phyloP scores from a whole-genome alignment of 1,139 yeast species.

The Geotrichum klebahnii region DNA sequence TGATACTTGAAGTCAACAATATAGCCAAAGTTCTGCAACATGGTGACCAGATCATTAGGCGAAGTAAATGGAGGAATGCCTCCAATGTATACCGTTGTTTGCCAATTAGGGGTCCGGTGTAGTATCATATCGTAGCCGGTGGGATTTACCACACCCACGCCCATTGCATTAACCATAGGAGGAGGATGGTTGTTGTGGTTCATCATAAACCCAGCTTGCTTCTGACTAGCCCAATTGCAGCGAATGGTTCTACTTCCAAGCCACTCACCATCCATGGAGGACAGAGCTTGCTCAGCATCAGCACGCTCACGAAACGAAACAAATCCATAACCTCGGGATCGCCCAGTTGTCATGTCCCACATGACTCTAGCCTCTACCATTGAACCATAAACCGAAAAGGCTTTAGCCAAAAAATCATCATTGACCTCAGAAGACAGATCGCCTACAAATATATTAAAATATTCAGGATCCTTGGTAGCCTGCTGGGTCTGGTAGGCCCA shows the following conservation, averaged over 20 bases:
- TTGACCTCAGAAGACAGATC: conserved; percentile 79
- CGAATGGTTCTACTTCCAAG: conserved; percentile 74
- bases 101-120: conserved; percentile 56
- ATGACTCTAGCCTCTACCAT: conserved; percentile 86
- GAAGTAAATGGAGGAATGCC: conserved; percentile 74
- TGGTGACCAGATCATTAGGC: conserved; percentile 67
- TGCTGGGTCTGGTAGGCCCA: conserved; percentile 82
- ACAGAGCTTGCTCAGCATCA: conserved; percentile 74
- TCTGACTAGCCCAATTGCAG: conserved; percentile 86
- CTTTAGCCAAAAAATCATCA: conserved; percentile 61
- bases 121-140: conserved; percentile 27
- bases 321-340: conserved; percentile 90
- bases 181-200: background rate
- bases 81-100: conserved; percentile 86
- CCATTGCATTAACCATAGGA: background rate
- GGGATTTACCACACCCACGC: conserved; percentile 16
- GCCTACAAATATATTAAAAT: conserved; percentile 78
- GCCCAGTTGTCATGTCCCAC: conserved; percentile 96
- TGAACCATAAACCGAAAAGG: conserved; percentile 59
- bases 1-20: conserved; percentile 77
- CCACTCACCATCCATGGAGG: conserved; percentile 68
- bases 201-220: conserved; percentile 29
- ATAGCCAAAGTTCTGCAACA: conserved; percentile 74
- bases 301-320: conserved; percentile 65
- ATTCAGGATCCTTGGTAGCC: conserved; percentile 48